A percentile compares a stretch with the other conserved stretches of the same genome.
Evolutionary conservation across 2,329 filamentous ascomycete species (phyloP).

Genomic region (Cercospora zeina): DNA sequence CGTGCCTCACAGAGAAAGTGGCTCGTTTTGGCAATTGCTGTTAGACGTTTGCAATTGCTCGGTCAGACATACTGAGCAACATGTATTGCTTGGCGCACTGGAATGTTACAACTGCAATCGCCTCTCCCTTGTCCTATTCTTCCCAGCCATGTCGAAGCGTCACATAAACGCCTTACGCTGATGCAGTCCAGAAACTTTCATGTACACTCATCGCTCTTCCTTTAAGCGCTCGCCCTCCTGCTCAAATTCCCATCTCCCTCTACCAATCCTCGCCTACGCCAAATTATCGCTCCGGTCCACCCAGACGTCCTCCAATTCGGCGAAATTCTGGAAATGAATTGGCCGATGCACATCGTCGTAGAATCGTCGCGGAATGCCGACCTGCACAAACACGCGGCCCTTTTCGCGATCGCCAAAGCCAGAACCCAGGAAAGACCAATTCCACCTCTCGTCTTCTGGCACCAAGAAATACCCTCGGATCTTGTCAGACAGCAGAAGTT

Average conservation of each 20-base stretch:
- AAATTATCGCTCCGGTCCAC: constrained; percentile 93
- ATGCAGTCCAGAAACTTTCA: not conserved
- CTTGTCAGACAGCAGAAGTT: constrained; percentile 87
- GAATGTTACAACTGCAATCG: not conserved
- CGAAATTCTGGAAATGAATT: constrained; percentile 95
- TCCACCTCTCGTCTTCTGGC: constrained; percentile 87
- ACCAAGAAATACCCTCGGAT: constrained; percentile 96
- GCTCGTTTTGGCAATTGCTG: too few species aligned
- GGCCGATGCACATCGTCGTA: constrained; percentile 92
- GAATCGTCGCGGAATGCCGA: constrained; percentile 84
- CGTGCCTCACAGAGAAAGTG: too few species aligned
- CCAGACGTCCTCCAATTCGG: constrained; percentile 94
- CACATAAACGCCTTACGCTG: not conserved
- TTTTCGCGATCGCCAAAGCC: constrained; percentile 86
- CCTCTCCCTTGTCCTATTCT: not conserved
- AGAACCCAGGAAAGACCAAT: constrained; percentile 97
- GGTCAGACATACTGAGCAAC: not conserved
- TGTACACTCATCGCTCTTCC: not conserved
- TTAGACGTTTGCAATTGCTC: too few species aligned
- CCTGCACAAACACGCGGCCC: constrained; percentile 77
- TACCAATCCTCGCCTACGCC: constrained; percentile 55
- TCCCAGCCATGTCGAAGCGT: not conserved
- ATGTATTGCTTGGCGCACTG: not conserved
- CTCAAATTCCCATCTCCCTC: not conserved
- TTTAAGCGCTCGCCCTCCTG: not conserved